These are phyloP conservation scores for Dactylellina cionopaga DNA, from an alignment of 2,329 filamentous ascomycete species.

Conservation along the genomic window DNA sequence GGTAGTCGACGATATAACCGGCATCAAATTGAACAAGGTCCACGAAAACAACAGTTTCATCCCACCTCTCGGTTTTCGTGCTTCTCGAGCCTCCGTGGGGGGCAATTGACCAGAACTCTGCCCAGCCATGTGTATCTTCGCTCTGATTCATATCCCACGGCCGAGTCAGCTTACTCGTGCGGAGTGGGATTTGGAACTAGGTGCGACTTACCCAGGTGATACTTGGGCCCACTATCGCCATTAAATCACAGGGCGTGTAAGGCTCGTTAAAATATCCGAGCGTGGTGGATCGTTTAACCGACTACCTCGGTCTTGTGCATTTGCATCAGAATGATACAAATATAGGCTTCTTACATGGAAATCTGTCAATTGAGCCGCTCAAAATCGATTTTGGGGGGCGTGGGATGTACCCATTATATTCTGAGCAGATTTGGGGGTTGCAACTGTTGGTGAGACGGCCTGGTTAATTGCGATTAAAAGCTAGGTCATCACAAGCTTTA, in stretches of 20 bases:
- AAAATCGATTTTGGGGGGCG: conserved; percentile 5
- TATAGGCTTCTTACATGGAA: conserved; percentile 14
- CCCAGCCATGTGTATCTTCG: background rate
- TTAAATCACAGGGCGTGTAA: conserved; percentile 14
- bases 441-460: conserved; percentile 16
- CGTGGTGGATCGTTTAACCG: conserved; percentile 26
- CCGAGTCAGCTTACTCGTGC: conserved; percentile 38
- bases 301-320: conserved; percentile 19
- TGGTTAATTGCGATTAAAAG: conserved; percentile 33
- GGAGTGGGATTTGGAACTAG: conserved; percentile 16
- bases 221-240: conserved; percentile 28
- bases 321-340: conserved; percentile 23
- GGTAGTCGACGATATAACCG: no score
- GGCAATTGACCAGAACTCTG: background rate
- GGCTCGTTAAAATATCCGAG: conserved; percentile 16
- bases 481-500: conserved; percentile 1
- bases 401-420: conserved; percentile 6
- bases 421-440: conserved; percentile 35
- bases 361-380: conserved; percentile 24
- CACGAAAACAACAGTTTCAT: conserved; percentile 6
- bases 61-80: conserved; percentile 7
- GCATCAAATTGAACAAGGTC: conserved; percentile 27
- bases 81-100: conserved; percentile 14
- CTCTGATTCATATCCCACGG: background rate
- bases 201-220: conserved; percentile 36